phyloP scores from a whole-genome alignment of 441 rosid genomes.

The Flueggea neowawraea region DNA sequence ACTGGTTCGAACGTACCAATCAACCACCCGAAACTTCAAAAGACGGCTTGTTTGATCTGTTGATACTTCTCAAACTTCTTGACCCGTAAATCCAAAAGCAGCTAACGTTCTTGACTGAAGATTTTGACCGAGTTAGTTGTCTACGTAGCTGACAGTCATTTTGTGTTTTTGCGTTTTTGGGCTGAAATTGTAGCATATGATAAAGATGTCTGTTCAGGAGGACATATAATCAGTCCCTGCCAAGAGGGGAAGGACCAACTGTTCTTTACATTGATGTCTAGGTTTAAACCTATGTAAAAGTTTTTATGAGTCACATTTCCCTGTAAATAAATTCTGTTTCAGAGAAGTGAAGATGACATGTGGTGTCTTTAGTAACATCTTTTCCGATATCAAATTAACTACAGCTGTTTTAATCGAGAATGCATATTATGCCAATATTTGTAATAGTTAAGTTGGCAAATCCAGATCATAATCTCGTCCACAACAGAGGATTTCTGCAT shows the following conservation, averaged over 20 bases:
- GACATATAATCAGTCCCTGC: constrained; percentile 6
- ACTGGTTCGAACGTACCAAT: constrained; percentile 66
- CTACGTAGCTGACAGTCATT: constrained; percentile 15
- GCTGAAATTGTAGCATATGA: not conserved
- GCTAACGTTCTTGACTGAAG: constrained; percentile 24
- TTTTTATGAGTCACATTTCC: constrained; percentile 17
- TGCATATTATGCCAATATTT: too few species aligned
- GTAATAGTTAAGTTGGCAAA: not conserved
- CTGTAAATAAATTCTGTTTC: constrained; percentile 28
- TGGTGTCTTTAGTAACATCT: too few species aligned
- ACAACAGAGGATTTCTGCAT: not conserved
- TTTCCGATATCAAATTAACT: too few species aligned
- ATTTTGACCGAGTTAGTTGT: constrained; percentile 41
- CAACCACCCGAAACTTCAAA: constrained; percentile 68
- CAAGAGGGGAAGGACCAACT: not conserved
- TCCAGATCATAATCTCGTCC: not conserved
- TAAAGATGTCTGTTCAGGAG: constrained; percentile 7
- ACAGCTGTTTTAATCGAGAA: too few species aligned
- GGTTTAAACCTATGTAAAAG: constrained; percentile 14
- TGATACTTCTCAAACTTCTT: too few species aligned
- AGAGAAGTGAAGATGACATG: not conserved
- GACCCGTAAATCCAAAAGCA: constrained; percentile 14
- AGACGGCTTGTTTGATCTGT: constrained; percentile 45
- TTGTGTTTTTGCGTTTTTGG: not conserved
- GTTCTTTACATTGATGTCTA: constrained; percentile 6